phyloP scores from a whole-genome alignment of 2,329 filamentous ascomycete genomes.

The Fusarium oxysporum region DNA sequence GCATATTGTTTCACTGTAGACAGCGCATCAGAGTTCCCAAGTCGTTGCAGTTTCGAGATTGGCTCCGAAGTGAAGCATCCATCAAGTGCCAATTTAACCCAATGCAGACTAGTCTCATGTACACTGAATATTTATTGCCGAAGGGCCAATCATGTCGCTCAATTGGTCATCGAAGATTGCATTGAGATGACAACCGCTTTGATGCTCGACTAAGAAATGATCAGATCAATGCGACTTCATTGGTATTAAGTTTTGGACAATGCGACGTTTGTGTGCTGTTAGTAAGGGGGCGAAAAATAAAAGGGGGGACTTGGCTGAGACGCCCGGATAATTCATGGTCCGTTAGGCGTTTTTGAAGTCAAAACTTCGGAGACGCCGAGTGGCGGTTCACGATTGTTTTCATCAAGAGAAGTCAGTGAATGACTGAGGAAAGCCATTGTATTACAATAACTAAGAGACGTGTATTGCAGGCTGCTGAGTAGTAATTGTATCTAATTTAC shows the following conservation, averaged over 20 bases:
- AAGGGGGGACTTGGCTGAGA: neutral
- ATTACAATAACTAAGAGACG: too few relatives aligned
- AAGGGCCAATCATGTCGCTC: neutral
- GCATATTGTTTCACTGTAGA: too few relatives aligned
- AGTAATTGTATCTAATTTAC: fast-evolving
- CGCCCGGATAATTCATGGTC: constrained; percentile 9
- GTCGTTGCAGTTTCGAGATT: neutral
- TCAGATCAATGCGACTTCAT: neutral
- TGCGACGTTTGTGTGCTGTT: neutral
- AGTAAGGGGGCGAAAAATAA: neutral
- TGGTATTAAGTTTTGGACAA: neutral
- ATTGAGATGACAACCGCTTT: neutral
- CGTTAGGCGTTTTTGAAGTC: neutral
- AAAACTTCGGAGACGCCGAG: neutral
- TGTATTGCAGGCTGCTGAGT: too few relatives aligned
- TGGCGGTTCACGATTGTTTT: neutral
- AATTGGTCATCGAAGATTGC: neutral
- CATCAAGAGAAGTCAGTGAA: too few relatives aligned
- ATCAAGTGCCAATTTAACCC: neutral
- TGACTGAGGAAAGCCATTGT: too few relatives aligned
- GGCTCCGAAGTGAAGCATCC: neutral
- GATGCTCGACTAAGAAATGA: neutral
- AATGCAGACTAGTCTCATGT: neutral
- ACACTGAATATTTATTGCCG: neutral
- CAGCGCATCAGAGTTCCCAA: neutral